Evolutionary conservation across 306 rosid genomes (phyloP).

Genomic region (Spatholobus suberectus): DNA sequence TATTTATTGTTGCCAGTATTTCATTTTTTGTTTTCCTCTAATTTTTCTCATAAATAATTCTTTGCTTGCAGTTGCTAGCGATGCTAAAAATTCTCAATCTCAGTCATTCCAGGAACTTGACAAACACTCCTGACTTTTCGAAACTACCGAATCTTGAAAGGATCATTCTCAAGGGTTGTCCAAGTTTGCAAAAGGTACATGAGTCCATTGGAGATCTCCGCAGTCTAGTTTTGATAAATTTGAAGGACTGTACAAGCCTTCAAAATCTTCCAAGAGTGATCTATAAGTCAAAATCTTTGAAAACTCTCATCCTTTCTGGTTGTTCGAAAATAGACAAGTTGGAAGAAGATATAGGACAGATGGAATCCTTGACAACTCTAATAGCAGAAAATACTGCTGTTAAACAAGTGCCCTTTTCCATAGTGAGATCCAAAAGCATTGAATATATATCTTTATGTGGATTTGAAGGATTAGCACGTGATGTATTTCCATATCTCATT

Average conservation of each 20-base stretch:
- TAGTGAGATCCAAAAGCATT: background rate
- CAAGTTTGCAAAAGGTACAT: background rate
- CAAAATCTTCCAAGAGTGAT: background rate
- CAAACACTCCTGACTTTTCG: background rate
- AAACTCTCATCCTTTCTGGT: background rate
- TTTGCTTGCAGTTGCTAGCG: background rate
- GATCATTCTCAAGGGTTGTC: background rate
- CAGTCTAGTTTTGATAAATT: background rate
- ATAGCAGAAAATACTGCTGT: background rate
- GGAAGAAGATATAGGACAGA: background rate
- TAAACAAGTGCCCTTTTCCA: background rate
- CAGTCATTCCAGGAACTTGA: background rate
- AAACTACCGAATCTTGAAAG: too few relatives aligned
- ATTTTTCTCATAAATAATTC: background rate
- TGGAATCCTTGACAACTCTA: slow-evolving; percentile 2
- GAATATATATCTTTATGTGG: background rate
- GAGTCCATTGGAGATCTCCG: background rate
- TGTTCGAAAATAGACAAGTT: background rate
- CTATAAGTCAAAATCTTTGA: background rate
- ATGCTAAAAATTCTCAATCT: background rate
- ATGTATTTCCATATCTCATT: too few relatives aligned
- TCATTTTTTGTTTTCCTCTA: background rate
- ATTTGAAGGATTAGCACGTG: background rate
- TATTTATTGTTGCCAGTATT: background rate
- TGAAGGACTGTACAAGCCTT: background rate